Evolutionary conservation across 106 monocot genomes (phyloP), one percentile per base, ranked within the genome.

Genomic region (Acorus gramineus): DNA sequence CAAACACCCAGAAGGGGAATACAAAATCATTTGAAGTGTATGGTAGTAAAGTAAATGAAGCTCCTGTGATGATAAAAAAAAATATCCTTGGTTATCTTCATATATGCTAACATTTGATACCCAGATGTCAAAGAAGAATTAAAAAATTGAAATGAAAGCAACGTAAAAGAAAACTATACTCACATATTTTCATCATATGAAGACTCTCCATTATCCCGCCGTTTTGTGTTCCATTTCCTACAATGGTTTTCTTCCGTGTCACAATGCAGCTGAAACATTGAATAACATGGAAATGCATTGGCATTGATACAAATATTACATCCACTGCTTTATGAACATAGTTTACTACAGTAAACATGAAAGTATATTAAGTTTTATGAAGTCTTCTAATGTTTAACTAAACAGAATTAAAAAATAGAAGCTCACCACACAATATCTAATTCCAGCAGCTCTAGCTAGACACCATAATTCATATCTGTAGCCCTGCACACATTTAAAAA

Each of bases 381-480:
- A 28, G 28, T 28, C 1, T 28, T 28, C 28, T 28, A 28, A 28
- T 28, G 28, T 28, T 28, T 1, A 28, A 28, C 28, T 28, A 28
- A 28, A 28, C 28, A 28, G 28, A 28, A 28, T 28, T 28, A 28
- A 28, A 28, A 28, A 28, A 28, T 28, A 28, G 28, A 28, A 28
- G 10, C 60, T 78, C 83, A 98, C 96, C 96, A 98, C 87, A 59
- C 96, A 98, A 60, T 98, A 98, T 98, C 91, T 76, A 74, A 88
- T 85, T 12, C 96, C 91, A 73, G 96, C 78, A 67, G 87, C 91
- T 73, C 96, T 82, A 65, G 96, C 96, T 52, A 98, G 79, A 69
- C 96, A 98, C 96, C 96, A 98, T 42, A 98, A 71, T 57, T 98
- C 96, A 64, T 98, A 98, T 77, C 96, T 85, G 64, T 98, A 98